phyloP scores from a whole-genome alignment of 805 yeast genomes.

The Clavispora santaluciae region DNA sequence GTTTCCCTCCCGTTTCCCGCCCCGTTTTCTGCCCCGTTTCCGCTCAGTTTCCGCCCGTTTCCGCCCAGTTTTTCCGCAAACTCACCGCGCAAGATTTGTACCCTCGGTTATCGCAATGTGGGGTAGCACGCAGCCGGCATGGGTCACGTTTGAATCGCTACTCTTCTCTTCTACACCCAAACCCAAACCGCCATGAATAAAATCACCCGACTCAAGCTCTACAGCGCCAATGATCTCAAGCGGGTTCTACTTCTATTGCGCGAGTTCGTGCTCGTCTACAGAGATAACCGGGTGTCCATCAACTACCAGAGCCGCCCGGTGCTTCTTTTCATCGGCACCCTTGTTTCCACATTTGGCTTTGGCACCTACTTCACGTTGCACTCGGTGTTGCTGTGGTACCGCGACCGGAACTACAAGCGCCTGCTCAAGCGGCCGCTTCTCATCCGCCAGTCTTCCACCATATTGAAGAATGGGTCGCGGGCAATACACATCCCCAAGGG shows the following conservation, averaged over 20 bases:
- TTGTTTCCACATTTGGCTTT: conserved; percentile 37
- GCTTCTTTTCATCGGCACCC: conserved; percentile 35
- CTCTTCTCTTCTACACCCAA: background rate
- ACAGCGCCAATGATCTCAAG: conserved; percentile 29
- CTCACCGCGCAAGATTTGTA: too few species aligned
- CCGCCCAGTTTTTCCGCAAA: too few species aligned
- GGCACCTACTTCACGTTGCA: conserved; percentile 31
- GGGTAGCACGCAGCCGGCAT: conserved; percentile 10
- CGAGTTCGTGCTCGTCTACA: conserved; percentile 33
- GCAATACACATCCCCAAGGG: conserved; percentile 46
- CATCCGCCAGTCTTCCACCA: conserved; percentile 38
- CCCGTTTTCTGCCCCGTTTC: too few species aligned
- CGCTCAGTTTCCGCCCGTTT: too few species aligned
- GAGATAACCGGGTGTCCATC: conserved; percentile 32
- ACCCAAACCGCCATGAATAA: background rate
- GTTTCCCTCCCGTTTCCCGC: too few species aligned
- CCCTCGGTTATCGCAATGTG: conserved; percentile 8
- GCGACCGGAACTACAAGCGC: conserved; percentile 24
- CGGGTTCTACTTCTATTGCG: conserved; percentile 29
- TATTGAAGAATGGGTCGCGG: conserved; percentile 43
- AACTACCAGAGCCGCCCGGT: conserved; percentile 42
- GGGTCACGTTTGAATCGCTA: background rate
- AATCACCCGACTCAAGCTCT: conserved; percentile 30
- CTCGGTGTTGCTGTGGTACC: conserved; percentile 25
- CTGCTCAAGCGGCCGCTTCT: conserved; percentile 29